phyloP scores from a whole-genome alignment of 768 basidiomycete genomes.

The Guyanaporus albipodus region DNA sequence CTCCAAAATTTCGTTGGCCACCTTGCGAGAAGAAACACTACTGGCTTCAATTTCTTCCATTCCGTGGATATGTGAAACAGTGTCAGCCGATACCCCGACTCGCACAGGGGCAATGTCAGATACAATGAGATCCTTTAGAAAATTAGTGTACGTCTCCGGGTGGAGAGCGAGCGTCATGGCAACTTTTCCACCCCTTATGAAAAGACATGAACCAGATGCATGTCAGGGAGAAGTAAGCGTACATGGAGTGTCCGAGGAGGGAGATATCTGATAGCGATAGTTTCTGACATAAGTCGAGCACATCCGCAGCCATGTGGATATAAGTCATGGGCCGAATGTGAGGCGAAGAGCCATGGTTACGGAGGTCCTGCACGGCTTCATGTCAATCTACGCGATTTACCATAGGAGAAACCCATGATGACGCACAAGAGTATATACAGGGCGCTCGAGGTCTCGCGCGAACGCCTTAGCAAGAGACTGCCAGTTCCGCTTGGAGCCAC shows the following conservation, averaged over 20 bases:
- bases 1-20: constrained; percentile 63
- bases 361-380: constrained; percentile 56
- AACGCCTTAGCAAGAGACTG: constrained; percentile 74
- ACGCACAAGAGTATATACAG: constrained; percentile 71
- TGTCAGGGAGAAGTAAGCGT: constrained; percentile 24
- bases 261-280: constrained; percentile 58
- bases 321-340: constrained; percentile 75
- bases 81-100: constrained; percentile 57
- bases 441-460: constrained; percentile 54
- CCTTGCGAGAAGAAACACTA: constrained; percentile 55
- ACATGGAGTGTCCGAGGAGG: constrained; percentile 91
- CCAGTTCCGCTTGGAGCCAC: constrained; percentile 91
- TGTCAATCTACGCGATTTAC: neutral
- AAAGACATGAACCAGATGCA: constrained; percentile 1
- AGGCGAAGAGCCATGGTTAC: constrained; percentile 87
- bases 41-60: constrained; percentile 72
- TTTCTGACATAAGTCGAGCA: constrained; percentile 59
- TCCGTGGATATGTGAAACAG: constrained; percentile 57
- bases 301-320: constrained; percentile 72
- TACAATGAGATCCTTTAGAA: constrained; percentile 59
- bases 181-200: constrained; percentile 76
- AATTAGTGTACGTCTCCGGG: constrained; percentile 36
- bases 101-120: constrained; percentile 79
- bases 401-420: neutral
- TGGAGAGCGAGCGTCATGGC: constrained; percentile 66